A percentile compares a stretch with the other conserved stretches of the same genome.
phyloP scores from a whole-genome alignment of 148 eudicot genomes.

The Talinum fruticosum region DNA sequence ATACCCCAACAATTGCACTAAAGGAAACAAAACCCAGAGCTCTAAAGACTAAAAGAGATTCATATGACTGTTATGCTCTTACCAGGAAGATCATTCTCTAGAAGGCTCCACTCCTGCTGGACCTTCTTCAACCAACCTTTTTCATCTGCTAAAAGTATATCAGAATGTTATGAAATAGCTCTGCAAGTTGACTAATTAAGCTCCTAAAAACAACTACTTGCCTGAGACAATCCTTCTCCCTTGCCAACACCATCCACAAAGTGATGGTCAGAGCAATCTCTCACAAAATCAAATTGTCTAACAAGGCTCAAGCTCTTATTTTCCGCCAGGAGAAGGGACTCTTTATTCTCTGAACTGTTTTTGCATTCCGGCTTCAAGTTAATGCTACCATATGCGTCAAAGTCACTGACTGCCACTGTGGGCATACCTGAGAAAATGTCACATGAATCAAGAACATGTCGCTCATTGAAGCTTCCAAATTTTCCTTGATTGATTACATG shows the following conservation, averaged over 20 bases:
- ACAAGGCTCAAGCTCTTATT: slow-evolving; percentile 30
- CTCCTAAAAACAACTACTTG: slow-evolving; percentile 20
- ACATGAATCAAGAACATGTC: slow-evolving; percentile 38
- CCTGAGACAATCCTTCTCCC: slow-evolving; percentile 55
- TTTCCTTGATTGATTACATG: slow-evolving; percentile 26
- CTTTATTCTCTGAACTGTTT: slow-evolving; percentile 23
- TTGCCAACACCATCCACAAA: slow-evolving; percentile 54
- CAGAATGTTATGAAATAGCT: not conserved
- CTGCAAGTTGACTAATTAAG: slow-evolving; percentile 1
- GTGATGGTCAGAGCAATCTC: slow-evolving; percentile 79
- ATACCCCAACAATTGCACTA: too few relatives aligned
- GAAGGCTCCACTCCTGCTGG: slow-evolving; percentile 88
- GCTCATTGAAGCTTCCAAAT: slow-evolving; percentile 30
- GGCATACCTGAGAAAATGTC: slow-evolving; percentile 22
- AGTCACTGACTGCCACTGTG: slow-evolving; percentile 17
- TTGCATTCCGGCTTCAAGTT: slow-evolving; percentile 27
- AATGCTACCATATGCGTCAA: slow-evolving; percentile 31
- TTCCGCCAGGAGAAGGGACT: slow-evolving; percentile 13
- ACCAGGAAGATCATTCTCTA: slow-evolving; percentile 95
- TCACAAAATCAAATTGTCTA: slow-evolving; percentile 73
- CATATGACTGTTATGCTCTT: slow-evolving; percentile 11
- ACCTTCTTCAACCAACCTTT: slow-evolving; percentile 81
- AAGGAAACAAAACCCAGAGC: not conserved
- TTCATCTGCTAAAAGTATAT: slow-evolving; percentile 44
- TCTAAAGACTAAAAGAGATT: not conserved